A percentile compares a stretch with the other conserved stretches of the same genome.
Evolutionary conservation across 108 stramenopile species (phyloP).

Genomic region (Nitzschia sp.): DNA sequence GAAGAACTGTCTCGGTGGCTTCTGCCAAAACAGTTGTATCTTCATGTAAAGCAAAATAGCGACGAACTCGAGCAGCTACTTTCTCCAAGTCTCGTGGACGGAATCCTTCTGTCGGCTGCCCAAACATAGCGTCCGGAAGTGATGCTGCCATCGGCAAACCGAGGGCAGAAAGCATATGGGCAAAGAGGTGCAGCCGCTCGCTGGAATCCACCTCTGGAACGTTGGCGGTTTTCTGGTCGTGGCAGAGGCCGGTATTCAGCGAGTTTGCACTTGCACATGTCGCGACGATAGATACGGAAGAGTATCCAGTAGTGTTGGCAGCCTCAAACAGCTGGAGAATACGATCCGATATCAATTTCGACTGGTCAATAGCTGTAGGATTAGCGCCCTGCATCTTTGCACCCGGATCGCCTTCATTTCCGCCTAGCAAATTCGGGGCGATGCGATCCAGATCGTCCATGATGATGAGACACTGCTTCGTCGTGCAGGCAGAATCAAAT

Average conservation of each 20-base stretch:
- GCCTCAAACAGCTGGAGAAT: conserved; percentile 32
- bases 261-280: conserved; percentile 30
- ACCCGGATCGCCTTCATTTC: conserved; percentile 38
- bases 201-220: conserved; percentile 8
- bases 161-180: not conserved
- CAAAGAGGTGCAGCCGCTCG: conserved; percentile 8
- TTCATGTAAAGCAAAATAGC: not conserved
- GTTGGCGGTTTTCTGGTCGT: not conserved
- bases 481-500: conserved; percentile 35
- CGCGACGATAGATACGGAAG: conserved; percentile 23
- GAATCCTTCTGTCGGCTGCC: conserved; percentile 45
- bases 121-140: not conserved
- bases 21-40: not conserved
- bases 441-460: conserved; percentile 80
- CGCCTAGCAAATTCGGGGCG: conserved; percentile 56
- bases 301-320: not conserved
- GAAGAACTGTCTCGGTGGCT: conserved; percentile 11
- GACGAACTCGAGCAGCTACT: conserved; percentile 34
- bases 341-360: conserved; percentile 71
- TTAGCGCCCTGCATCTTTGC: conserved; percentile 54
- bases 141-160: not conserved
- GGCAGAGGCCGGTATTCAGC: conserved; percentile 18
- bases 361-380: conserved; percentile 64
- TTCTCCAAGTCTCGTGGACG: conserved; percentile 60
- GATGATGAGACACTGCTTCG: conserved; percentile 48